These are phyloP conservation scores for Haplosporangium sp. DNA, from an alignment of 371 early-diverging fungal species.

Conservation along the genomic window DNA sequence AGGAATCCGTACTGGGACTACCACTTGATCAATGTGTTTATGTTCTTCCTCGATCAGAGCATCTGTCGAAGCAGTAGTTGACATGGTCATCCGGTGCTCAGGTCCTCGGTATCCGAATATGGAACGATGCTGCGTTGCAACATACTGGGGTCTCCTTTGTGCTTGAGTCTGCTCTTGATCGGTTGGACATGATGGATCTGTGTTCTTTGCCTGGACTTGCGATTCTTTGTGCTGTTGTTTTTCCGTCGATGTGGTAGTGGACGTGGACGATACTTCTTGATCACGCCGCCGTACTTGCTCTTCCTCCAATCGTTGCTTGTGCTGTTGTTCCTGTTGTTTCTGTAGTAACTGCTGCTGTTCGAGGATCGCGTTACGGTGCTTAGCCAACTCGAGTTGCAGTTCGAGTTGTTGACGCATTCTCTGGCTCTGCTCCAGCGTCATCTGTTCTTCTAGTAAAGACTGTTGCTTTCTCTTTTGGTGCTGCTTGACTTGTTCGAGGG, in stretches of 20 bases:
- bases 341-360: conserved; percentile 16
- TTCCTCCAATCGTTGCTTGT: background rate
- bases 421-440: conserved; percentile 35
- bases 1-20: background rate
- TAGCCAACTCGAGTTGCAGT: conserved; percentile 34
- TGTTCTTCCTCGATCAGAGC: conserved; percentile 3
- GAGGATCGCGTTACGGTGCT: conserved; percentile 37
- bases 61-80: conserved; percentile 6
- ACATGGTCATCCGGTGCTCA: conserved; percentile 7
- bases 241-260: background rate
- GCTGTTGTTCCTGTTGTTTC: conserved; percentile 6
- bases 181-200: background rate
- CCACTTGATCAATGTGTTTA: background rate
- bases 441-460: conserved; percentile 34
- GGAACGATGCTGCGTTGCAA: conserved; percentile 29
- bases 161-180: background rate
- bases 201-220: background rate
- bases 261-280: background rate
- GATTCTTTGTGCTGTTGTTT: conserved; percentile 4
- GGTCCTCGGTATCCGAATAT: conserved; percentile 49
- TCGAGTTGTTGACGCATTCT: conserved; percentile 38
- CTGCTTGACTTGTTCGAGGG: conserved; percentile 30
- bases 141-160: conserved; percentile 5
- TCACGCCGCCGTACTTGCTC: conserved; percentile 1
- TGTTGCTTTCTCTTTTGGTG: conserved; percentile 14